A percentile compares a stretch with the other conserved stretches of the same genome.
Evolutionary conservation across 805 yeast species (phyloP).

Genomic region (Pichia cephalocereana): DNA sequence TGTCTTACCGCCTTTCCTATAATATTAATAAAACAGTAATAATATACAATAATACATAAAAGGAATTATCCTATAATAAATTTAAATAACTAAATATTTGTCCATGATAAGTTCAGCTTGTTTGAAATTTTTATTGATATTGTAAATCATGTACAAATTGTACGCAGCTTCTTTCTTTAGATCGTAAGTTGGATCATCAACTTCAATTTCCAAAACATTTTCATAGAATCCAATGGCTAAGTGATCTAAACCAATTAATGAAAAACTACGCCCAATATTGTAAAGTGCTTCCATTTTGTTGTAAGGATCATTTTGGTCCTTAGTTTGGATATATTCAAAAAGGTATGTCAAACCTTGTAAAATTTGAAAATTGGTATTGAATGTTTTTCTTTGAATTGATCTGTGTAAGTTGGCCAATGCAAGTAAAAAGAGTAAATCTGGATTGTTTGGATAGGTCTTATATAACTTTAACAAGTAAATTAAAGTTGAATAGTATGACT

Average conservation of each 20-base stretch:
- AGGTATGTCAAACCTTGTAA: conserved; percentile 79
- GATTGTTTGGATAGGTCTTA: conserved; percentile 59
- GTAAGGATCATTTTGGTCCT: conserved; percentile 28
- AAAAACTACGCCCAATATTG: conserved; percentile 80
- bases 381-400: conserved; percentile 82
- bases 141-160: conserved; percentile 68
- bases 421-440: conserved; percentile 63
- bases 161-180: conserved; percentile 77
- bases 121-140: conserved; percentile 59
- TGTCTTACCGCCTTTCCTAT: too few species aligned
- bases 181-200: conserved; percentile 37
- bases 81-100: conserved; percentile 37
- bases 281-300: conserved; percentile 72
- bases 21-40: background rate
- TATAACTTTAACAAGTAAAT: conserved; percentile 70
- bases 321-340: conserved; percentile 52
- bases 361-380: conserved; percentile 78
- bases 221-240: conserved; percentile 70
- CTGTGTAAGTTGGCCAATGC: conserved; percentile 83
- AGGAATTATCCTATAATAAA: conserved; percentile 14
- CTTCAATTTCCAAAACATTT: conserved; percentile 45
- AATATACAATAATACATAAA: background rate
- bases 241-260: conserved; percentile 66
- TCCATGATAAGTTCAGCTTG: conserved; percentile 60
- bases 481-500: conserved; percentile 75